Evolutionary conservation across 768 basidiomycete species (phyloP).

Genomic region (Lentinula lateritia): DNA sequence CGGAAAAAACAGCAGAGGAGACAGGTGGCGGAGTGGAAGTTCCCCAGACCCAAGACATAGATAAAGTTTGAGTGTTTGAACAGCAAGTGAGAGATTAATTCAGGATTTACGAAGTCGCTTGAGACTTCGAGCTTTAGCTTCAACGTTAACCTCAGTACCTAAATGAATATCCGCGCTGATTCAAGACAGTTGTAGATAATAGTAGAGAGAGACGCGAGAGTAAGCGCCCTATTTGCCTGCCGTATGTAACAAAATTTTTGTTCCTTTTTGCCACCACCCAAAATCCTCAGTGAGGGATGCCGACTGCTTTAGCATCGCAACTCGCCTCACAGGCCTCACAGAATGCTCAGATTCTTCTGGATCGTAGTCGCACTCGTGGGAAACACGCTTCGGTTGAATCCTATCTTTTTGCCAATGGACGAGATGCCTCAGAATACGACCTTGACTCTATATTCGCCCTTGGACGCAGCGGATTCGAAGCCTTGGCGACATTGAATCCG

Average conservation of each 20-base stretch:
- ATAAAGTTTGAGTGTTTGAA: background rate
- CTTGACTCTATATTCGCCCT: constrained; percentile 82
- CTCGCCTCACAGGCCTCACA: constrained; percentile 50
- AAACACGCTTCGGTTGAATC: constrained; percentile 59
- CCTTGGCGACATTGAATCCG: constrained; percentile 62
- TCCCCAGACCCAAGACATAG: background rate
- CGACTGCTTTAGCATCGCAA: constrained; percentile 54
- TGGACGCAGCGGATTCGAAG: constrained; percentile 70
- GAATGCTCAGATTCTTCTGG: constrained; percentile 39
- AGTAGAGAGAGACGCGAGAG: background rate
- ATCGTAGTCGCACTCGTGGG: constrained; percentile 19
- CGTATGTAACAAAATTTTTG: background rate
- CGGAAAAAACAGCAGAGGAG: constrained; percentile 22
- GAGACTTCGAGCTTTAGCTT: background rate
- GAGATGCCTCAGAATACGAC: constrained; percentile 81
- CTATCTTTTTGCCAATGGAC: constrained; percentile 76
- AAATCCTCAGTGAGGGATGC: constrained; percentile 21
- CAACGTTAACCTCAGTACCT: no score
- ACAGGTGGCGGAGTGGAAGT: constrained; percentile 19
- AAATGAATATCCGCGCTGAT: background rate
- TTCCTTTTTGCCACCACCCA: background rate
- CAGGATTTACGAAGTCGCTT: background rate
- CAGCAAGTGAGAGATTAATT: no score
- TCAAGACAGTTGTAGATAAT: background rate
- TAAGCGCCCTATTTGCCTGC: background rate